phyloP scores from a whole-genome alignment of 768 basidiomycete species.

The Boletus tylopilopsis region DNA sequence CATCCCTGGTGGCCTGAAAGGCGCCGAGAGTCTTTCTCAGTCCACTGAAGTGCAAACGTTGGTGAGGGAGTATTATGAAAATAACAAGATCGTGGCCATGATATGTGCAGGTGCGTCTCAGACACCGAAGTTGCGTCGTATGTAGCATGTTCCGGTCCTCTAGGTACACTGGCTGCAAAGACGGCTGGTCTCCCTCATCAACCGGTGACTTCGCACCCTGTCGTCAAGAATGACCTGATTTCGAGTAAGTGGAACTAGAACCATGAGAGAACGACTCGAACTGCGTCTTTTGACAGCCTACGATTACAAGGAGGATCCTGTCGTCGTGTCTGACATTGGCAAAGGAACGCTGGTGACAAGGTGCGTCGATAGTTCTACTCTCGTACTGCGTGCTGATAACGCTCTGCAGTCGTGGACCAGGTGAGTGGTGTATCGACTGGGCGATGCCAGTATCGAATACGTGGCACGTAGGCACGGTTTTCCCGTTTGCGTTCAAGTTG shows the following conservation, averaged over 20 bases:
- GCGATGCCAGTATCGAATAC: not conserved
- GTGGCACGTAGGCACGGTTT: slow-evolving; percentile 54
- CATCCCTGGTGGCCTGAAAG: slow-evolving; percentile 76
- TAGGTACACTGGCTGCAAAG: slow-evolving; percentile 70
- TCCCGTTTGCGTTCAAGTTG: slow-evolving; percentile 75
- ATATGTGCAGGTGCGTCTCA: slow-evolving; percentile 68
- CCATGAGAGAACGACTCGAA: not conserved
- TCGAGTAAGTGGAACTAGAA: slow-evolving; percentile 35
- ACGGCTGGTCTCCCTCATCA: slow-evolving; percentile 58
- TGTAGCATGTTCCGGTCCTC: not conserved
- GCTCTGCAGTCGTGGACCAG: slow-evolving; percentile 63
- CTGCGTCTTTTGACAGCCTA: slow-evolving; percentile 44
- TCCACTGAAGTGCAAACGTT: slow-evolving; percentile 58
- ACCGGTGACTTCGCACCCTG: slow-evolving; percentile 75
- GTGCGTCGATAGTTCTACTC: slow-evolving; percentile 30
- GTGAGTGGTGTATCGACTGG: slow-evolving; percentile 31
- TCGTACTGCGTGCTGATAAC: slow-evolving; percentile 2
- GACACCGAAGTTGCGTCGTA: not conserved
- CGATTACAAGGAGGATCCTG: slow-evolving; percentile 69
- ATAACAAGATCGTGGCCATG: slow-evolving; percentile 62
- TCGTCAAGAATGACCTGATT: slow-evolving; percentile 58
- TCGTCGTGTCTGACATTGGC: slow-evolving; percentile 52
- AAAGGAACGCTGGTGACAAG: slow-evolving; percentile 70
- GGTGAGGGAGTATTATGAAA: slow-evolving; percentile 47
- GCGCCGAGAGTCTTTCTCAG: slow-evolving; percentile 68